Base-by-base conservation (phyloP, 768 basidiomycete genomes). In the Termitomyces sp. region DNA sequence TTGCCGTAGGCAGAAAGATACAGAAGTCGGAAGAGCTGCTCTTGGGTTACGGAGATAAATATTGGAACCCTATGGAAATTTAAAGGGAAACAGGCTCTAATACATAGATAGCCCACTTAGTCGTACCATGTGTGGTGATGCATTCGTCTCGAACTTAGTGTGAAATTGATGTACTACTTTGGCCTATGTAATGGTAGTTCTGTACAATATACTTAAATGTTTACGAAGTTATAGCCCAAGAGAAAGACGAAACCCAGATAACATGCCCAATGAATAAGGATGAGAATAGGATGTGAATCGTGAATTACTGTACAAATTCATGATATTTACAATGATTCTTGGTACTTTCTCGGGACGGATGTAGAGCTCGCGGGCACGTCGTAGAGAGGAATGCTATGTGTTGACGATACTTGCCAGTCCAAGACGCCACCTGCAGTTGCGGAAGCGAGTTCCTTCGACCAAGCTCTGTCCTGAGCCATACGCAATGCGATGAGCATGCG, bases 321-420 rank as follows among this genome's bases (percentile, higher is more conserved):
- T 52, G 1, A 29, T 31, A 49, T 47, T 56, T 56, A 61, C 31
- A 61, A 37, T 18, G 57, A 60, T 15, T 58, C 60, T 41, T 60
- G 62, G 31, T 59, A 63, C 24, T 65, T 65, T 33, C 62, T 41
- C 3, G 62, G 51, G 4, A 60, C 50, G 2, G 62, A 42, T 22
- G 34, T 55, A 18, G 64, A 61, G n/a, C 64, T 65, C 3, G 63
- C 42, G 1, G 66, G 62, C 3, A 65, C 62, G 41, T 67, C 58
- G 24, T 69, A 59, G 12, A 72, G 57, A 22, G 69, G 66, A 16
- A 74, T 66, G 56, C 72, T 75, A 58, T 66, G 70, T 29, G 66
- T 67, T 31, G 75, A 75, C 0, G 75, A 71, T 12, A 75, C 72
- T 56, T 73, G 66, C 75, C 75, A 75, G 46, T 77, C 75, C 8